Conservation (phyloP, 495 filamentous ascomycete species). For the Chaetomium cochliodes region DNA sequence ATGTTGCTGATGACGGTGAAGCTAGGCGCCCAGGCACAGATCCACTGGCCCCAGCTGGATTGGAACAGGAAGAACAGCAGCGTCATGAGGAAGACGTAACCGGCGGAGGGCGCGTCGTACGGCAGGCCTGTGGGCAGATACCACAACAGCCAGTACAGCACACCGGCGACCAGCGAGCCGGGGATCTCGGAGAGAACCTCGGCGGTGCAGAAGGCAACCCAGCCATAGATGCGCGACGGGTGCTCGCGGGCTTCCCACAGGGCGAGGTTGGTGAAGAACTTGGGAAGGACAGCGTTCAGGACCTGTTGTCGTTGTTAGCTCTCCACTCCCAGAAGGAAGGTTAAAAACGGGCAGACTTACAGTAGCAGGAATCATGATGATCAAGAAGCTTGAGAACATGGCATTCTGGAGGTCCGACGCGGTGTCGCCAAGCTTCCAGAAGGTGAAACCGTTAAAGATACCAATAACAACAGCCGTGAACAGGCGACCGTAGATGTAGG, state of each 20-base stretch:
- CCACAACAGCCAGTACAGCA: slow-evolving; percentile 76
- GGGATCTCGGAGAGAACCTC: slow-evolving; percentile 77
- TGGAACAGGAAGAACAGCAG: slow-evolving; percentile 80
- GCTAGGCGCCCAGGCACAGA: slow-evolving; percentile 74
- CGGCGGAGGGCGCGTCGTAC: slow-evolving; percentile 58
- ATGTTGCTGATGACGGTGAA: slow-evolving; percentile 80
- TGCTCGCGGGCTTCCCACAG: slow-evolving; percentile 76
- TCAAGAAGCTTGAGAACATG: slow-evolving; percentile 75
- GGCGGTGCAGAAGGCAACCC: slow-evolving; percentile 78
- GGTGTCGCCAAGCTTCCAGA: slow-evolving; percentile 68
- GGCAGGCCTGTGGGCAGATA: slow-evolving; percentile 77
- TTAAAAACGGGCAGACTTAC: too few species aligned
- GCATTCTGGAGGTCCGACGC: slow-evolving; percentile 73
- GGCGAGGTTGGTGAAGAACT: slow-evolving; percentile 74
- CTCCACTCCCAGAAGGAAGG: too few species aligned
- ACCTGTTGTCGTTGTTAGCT: too few species aligned
- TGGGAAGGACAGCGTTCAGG: slow-evolving; percentile 74
- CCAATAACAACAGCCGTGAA: slow-evolving; percentile 53
- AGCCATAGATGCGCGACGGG: slow-evolving; percentile 75
- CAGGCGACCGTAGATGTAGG: slow-evolving; percentile 69
- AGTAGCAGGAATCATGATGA: slow-evolving; percentile 71
- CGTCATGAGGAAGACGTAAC: slow-evolving; percentile 83
- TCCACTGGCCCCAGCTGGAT: slow-evolving; percentile 79
- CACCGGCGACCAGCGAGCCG: slow-evolving; percentile 57
- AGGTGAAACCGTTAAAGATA: slow-evolving; percentile 86